Evolutionary conservation across 2,329 filamentous ascomycete species (phyloP), one percentile per base, ranked within the genome.

Genomic region (Hypoxylon sp.): DNA sequence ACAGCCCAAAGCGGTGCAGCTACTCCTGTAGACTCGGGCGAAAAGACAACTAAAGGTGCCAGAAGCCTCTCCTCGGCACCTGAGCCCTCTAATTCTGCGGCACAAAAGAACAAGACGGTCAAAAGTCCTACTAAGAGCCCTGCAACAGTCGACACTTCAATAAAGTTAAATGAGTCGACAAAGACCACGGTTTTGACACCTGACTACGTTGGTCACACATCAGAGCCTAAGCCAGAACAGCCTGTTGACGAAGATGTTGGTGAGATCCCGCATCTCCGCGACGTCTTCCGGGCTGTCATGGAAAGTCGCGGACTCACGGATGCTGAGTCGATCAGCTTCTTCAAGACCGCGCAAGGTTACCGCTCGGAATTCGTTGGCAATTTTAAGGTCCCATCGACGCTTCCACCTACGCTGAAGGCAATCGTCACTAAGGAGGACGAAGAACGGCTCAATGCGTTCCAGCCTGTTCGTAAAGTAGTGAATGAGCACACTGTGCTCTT

Each of bases 401-500:
- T 81, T 38, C 78, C 79, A 3, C 77, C 81, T 23, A 79, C 80
- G 3, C 69, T 79, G 7, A 86, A 85, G 75, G 78, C 82, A 10
- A 82, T 84, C 23, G 82, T 88, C 38, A 83, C 80, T 1, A 82
- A 84, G 46, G 83, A 88, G 49, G 89, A 91, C 67, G 84, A 89
- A 30, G 80, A 82, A 13, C 77, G 82, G 2, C 81, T 91, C 5
- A 81, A 84, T n/a, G 81, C 83, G 1, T 89, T 88, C 51, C 83
- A 84, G 66, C 81, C 87, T 10, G 87, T 91, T 7, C 86, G 85
- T 65, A 91, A 90, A 76, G 79, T 89, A 41, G 82, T 89, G 1
- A 89, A 91, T 67, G 89, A 88, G 60, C 85, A 86, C 76, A 86
- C 90, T 25, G 89, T 92, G 69, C 85, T 94, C 71, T 87, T 94